phyloP scores from a whole-genome alignment of 495 filamentous ascomycete genomes.

The Penicillium lividum region DNA sequence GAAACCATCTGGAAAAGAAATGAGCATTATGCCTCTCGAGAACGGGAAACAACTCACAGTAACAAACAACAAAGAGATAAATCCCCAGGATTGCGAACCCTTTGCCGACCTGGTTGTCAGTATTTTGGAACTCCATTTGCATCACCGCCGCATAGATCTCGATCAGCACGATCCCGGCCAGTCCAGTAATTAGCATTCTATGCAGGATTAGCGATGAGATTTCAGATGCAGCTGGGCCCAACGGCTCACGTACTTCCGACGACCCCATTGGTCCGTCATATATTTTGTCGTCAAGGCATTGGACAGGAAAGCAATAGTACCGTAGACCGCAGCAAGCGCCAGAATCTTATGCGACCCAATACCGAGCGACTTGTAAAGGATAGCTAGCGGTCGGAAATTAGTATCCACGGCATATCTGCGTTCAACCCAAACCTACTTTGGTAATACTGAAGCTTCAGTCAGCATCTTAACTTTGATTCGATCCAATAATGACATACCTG shows the following conservation, averaged over 20 bases:
- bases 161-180: slow-evolving; percentile 50
- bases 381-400: slow-evolving; percentile 33
- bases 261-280: slow-evolving; percentile 61
- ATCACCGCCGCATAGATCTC: slow-evolving; percentile 63
- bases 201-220: neutral
- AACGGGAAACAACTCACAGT: slow-evolving; percentile 43
- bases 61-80: slow-evolving; percentile 57
- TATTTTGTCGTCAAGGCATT: slow-evolving; percentile 55
- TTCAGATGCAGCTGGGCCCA: neutral
- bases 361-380: slow-evolving; percentile 57
- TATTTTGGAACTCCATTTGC: slow-evolving; percentile 57
- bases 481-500: slow-evolving; percentile 31
- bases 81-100: slow-evolving; percentile 63
- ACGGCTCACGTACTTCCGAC: slow-evolving; percentile 47
- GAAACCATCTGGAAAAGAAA: slow-evolving; percentile 46
- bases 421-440: slow-evolving; percentile 41
- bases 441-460: slow-evolving; percentile 43
- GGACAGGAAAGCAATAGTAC: slow-evolving; percentile 54
- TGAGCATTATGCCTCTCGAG: slow-evolving; percentile 7
- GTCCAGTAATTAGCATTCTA: slow-evolving; percentile 56
- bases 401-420: neutral
- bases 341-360: slow-evolving; percentile 53
- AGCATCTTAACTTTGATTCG: slow-evolving; percentile 2
- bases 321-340: slow-evolving; percentile 56
- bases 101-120: slow-evolving; percentile 55